These are phyloP conservation scores for Herpetospermum pedunculosum DNA, from an alignment of 306 rosid species.

Conservation along the genomic window DNA sequence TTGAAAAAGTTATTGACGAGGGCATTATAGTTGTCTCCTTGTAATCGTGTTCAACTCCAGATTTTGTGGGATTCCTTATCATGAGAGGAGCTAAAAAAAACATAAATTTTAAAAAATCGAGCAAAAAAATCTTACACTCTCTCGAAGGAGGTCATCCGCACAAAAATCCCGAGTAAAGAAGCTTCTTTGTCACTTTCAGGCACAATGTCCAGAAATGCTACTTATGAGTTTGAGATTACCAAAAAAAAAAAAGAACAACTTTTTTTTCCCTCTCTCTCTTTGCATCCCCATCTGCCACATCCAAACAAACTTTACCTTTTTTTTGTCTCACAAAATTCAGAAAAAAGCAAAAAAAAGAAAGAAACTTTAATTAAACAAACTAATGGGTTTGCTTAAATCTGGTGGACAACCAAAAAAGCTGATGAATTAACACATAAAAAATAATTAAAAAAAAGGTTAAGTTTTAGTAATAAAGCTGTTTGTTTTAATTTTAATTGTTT, in stretches of 20 bases:
- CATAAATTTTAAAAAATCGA: too few relatives aligned
- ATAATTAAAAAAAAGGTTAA: not conserved
- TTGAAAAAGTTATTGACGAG: too few relatives aligned
- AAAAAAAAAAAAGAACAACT: not conserved
- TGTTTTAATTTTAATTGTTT: not conserved
- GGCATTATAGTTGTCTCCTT: too few relatives aligned
- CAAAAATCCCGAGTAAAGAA: too few relatives aligned
- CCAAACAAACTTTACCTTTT: not conserved
- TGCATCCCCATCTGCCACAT: not conserved
- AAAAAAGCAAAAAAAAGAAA: not conserved
- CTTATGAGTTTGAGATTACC: not conserved
- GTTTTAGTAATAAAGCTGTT: not conserved
- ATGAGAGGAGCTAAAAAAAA: too few relatives aligned
- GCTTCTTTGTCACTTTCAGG: not conserved
- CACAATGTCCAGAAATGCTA: not conserved
- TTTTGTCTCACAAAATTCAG: not conserved
- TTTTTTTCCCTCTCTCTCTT: not conserved
- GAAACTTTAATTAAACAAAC: not conserved
- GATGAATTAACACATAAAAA: not conserved
- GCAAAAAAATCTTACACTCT: too few relatives aligned
- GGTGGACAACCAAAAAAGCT: not conserved
- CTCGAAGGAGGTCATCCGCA: too few relatives aligned
- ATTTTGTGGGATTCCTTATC: too few relatives aligned
- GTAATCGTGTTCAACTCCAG: too few relatives aligned
- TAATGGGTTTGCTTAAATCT: not conserved